A percentile compares a stretch with the other conserved stretches of the same genome.
phyloP scores from a whole-genome alignment of 192 early-diverging fungal genomes.

The Coemansia sp. region DNA sequence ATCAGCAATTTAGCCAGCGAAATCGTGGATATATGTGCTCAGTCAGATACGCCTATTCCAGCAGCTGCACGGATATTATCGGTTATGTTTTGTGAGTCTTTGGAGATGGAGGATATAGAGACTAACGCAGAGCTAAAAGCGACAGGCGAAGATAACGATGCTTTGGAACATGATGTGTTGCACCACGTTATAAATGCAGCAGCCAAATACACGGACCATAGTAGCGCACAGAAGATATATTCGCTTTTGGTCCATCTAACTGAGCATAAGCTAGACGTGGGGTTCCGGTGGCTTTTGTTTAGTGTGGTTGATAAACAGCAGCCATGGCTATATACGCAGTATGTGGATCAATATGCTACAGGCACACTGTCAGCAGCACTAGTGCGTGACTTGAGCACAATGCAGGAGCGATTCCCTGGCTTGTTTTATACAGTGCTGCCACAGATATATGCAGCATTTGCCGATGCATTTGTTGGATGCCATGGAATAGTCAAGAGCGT shows the following conservation, averaged over 20 bases:
- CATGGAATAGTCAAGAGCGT: conserved; percentile 31
- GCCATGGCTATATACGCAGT: conserved; percentile 13
- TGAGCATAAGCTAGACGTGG: conserved; percentile 22
- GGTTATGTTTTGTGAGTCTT: conserved; percentile 22
- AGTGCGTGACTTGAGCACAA: conserved; percentile 35
- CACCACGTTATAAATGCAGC: conserved; percentile 10
- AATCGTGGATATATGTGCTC: conserved; percentile 47
- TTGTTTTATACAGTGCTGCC: conserved; percentile 50
- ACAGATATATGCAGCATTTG: conserved; percentile 37
- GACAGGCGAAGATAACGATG: conserved; percentile 14
- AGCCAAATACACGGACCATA: neutral
- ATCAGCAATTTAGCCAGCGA: conserved; percentile 18
- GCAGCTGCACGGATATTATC: conserved; percentile 49
- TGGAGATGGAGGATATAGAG: conserved; percentile 51
- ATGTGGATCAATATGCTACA: conserved; percentile 10
- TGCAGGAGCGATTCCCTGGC: conserved; percentile 50
- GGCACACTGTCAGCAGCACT: conserved; percentile 41
- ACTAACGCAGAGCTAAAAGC: conserved; percentile 35
- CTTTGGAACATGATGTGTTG: conserved; percentile 32
- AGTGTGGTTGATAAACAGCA: neutral
- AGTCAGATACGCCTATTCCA: conserved; percentile 48
- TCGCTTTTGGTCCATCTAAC: conserved; percentile 38
- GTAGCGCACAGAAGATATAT: neutral
- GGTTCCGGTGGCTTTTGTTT: conserved; percentile 38
- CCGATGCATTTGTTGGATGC: conserved; percentile 31